Evolutionary conservation across 768 basidiomycete species (phyloP).

Genomic region (Agrocybe chaxingu): DNA sequence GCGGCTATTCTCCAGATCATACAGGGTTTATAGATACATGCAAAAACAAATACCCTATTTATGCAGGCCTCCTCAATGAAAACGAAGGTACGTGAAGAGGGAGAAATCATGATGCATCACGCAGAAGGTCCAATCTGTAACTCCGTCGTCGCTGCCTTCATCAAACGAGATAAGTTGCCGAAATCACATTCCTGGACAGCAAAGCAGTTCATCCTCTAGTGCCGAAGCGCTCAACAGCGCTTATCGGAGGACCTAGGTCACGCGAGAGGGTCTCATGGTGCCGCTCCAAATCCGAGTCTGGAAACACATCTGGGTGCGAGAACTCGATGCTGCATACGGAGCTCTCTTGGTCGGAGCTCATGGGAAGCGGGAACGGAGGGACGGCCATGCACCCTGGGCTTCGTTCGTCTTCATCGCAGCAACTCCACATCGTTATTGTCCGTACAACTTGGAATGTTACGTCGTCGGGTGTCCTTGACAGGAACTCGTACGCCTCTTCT

Average conservation of each 20-base stretch:
- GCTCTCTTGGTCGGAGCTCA: not conserved
- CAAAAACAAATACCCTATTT: too few relatives aligned
- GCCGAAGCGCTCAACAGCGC: too few relatives aligned
- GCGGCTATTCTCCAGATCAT: too few relatives aligned
- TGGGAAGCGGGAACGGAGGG: slow-evolving; percentile 10
- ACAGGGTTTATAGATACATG: too few relatives aligned
- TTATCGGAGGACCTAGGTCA: not conserved
- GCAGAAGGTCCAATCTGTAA: too few relatives aligned
- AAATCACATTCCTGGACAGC: not conserved
- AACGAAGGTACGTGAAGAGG: too few relatives aligned
- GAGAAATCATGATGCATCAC: too few relatives aligned
- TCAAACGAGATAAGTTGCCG: not conserved
- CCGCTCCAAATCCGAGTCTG: slow-evolving; percentile 19
- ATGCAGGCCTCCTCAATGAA: too few relatives aligned
- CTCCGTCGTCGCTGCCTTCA: not conserved
- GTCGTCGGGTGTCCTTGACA: slow-evolving; percentile 32
- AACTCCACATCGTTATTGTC: slow-evolving; percentile 43
- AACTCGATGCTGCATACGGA: slow-evolving; percentile 1
- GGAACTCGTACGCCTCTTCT: slow-evolving; percentile 38
- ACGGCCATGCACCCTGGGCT: slow-evolving; percentile 32
- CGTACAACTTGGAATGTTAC: slow-evolving; percentile 27
- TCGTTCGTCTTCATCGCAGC: slow-evolving; percentile 40
- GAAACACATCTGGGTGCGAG: slow-evolving; percentile 11
- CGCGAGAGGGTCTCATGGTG: not conserved
- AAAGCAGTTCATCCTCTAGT: too few relatives aligned